A percentile compares a stretch with the other conserved stretches of the same genome.
These are phyloP conservation scores for Detonula confervacea DNA, from an alignment of 352 stramenopile genomes.

Conservation along the genomic window DNA sequence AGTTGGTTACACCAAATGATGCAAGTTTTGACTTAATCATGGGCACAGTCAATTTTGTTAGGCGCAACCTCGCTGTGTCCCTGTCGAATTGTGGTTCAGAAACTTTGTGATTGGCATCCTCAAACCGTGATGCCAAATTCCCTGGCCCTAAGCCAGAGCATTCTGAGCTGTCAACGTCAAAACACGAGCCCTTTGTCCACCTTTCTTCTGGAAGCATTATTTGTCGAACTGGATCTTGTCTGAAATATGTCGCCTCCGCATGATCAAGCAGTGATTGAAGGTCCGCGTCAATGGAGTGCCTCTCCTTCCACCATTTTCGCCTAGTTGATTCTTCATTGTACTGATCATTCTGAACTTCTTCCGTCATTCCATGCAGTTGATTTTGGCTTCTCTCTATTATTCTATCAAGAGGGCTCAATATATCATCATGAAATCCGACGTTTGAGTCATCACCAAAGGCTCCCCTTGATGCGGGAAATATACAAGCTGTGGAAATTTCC, in stretches of 20 bases:
- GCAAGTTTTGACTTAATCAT: constrained; percentile 66
- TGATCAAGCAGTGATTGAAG: constrained; percentile 59
- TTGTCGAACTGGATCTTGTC: constrained; percentile 15
- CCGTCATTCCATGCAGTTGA: constrained; percentile 70
- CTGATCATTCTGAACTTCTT: constrained; percentile 40
- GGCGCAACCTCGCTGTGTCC: constrained; percentile 21
- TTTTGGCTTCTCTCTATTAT: constrained; percentile 74
- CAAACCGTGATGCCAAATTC: constrained; percentile 75
- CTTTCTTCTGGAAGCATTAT: constrained; percentile 19
- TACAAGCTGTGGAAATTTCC: constrained; percentile 45
- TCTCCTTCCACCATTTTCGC: constrained; percentile 79
- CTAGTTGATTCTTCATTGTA: constrained; percentile 56
- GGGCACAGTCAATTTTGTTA: constrained; percentile 70
- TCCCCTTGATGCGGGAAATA: constrained; percentile 49
- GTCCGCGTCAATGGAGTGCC: constrained; percentile 67
- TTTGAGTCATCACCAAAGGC: constrained; percentile 1
- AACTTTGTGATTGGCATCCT: constrained; percentile 41
- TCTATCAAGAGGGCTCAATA: constrained; percentile 72
- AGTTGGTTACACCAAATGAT: constrained; percentile 31
- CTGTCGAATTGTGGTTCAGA: constrained; percentile 17
- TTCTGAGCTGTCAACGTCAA: constrained; percentile 51
- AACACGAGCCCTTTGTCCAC: constrained; percentile 7
- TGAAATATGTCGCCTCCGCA: constrained; percentile 55
- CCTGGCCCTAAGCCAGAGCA: constrained; percentile 51
- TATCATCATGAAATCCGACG: constrained; percentile 45